Base-by-base conservation (phyloP, 2,329 filamentous ascomycete genomes). In the Monosporascus sp. region DNA sequence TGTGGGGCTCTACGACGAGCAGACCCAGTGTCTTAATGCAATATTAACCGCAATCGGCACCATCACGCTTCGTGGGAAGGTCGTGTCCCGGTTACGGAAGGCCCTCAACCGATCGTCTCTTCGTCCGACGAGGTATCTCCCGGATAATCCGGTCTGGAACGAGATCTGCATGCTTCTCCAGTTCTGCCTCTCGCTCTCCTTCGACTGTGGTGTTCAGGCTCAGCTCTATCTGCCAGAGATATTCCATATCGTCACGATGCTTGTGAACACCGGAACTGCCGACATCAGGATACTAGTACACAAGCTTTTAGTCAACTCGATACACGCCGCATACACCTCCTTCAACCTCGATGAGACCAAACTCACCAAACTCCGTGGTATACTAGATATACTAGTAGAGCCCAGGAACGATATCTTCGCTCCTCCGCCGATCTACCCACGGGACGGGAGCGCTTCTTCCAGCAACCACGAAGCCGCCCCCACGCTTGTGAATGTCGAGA, bases 231-330 rank as follows among this genome's bases (percentile, higher is more conserved):
- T 88, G 6, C 85, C 85, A 0, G 85, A 88, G 64, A 76, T 88
- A 46, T 88, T 88, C 64, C 85, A 88, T 67, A 76, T 88, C 48
- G 83, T 87, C 54, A 87, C 85, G 0, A 87, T 88, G 83, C 74
- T 88, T 26, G 82, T 83, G 37, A 87, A 87, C 60, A 87, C 82
- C 1, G 85, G 85, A 7, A 69, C 77, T 11, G 69, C 76, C 9
- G 79, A 83, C 11, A 73, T 86, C 7, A 77, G 84, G 48, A 67
- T 79, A 7, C 72, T 82, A 20, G 83, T 88, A 3, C 84, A 87
- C 64, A 78, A 81, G 51, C 71, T 88, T 11, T 71, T 88, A 24
- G 78, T 86, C 50, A 88, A 88, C 66, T 82, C 85, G 1, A 76
- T 88, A 16, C 85, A 88, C 65, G 82, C 85, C 7, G 80, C 85